phyloP scores from a whole-genome alignment of 768 basidiomycete species.

The Asterophora parasitica region DNA sequence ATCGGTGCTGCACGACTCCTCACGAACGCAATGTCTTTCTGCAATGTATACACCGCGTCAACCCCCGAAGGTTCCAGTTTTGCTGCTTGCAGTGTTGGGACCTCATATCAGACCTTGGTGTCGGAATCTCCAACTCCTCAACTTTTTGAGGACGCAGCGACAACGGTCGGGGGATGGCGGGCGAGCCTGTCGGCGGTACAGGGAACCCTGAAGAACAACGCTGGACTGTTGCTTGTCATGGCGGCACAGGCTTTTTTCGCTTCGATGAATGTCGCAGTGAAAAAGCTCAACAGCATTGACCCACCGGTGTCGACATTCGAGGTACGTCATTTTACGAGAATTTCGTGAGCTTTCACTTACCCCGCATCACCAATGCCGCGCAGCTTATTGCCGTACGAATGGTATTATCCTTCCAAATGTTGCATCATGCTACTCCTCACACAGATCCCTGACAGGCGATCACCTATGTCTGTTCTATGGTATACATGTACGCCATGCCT shows the following conservation, averaged over 20 bases:
- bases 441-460: constrained; percentile 32
- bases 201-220: constrained; percentile 32
- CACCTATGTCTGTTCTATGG: constrained; percentile 45
- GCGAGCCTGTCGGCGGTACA: not conserved
- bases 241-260: constrained; percentile 56
- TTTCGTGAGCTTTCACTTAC: constrained; percentile 1
- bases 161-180: constrained; percentile 6
- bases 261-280: constrained; percentile 59
- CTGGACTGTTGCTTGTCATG: constrained; percentile 56
- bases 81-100: constrained; percentile 3
- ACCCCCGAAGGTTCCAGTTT: constrained; percentile 17
- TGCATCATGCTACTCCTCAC: not conserved
- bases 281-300: constrained; percentile 53
- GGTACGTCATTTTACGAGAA: constrained; percentile 25
- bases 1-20: too few species aligned
- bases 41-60: constrained; percentile 16
- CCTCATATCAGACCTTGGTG: not conserved
- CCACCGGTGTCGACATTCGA: constrained; percentile 54
- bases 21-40: constrained; percentile 9
- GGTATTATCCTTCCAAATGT: constrained; percentile 27
- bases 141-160: not conserved
- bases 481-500: constrained; percentile 41
- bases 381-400: constrained; percentile 56
- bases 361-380: not conserved
- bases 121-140: constrained; percentile 10